phyloP scores from a whole-genome alignment of 2,329 filamentous ascomycete species.

The Paraphaeosphaeria sporulosa region DNA sequence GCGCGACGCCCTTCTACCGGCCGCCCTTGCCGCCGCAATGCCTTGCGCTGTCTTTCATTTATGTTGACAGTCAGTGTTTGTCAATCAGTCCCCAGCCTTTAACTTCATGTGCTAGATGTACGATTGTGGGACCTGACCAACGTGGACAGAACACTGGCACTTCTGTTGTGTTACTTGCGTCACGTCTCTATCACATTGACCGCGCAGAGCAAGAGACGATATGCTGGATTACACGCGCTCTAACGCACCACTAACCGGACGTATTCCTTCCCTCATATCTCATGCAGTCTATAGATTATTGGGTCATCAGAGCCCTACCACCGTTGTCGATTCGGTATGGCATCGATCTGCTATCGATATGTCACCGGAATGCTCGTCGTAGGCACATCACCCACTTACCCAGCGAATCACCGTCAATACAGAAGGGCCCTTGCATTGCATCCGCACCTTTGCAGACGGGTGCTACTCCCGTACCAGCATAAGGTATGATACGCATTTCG shows the following conservation, averaged over 20 bases:
- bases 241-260: not conserved
- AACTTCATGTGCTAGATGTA: not conserved
- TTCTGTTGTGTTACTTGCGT: not conserved
- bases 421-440: not conserved
- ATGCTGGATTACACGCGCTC: not conserved
- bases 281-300: not conserved
- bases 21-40: not conserved
- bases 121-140: not conserved
- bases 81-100: not conserved
- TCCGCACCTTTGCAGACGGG: not conserved
- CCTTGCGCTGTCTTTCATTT: not conserved
- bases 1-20: not conserved
- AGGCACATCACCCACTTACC: not conserved
- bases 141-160: not conserved
- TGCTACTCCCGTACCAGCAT: not conserved
- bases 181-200: not conserved
- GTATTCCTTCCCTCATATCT: too few species aligned
- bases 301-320: not conserved
- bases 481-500: not conserved
- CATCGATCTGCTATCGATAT: conserved; percentile 4
- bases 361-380: not conserved
- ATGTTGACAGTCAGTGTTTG: not conserved
- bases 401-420: not conserved
- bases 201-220: not conserved
- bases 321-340: not conserved